Conservation (phyloP, 2,329 filamentous ascomycete genomes). For the Corinectria fuckeliana region DNA sequence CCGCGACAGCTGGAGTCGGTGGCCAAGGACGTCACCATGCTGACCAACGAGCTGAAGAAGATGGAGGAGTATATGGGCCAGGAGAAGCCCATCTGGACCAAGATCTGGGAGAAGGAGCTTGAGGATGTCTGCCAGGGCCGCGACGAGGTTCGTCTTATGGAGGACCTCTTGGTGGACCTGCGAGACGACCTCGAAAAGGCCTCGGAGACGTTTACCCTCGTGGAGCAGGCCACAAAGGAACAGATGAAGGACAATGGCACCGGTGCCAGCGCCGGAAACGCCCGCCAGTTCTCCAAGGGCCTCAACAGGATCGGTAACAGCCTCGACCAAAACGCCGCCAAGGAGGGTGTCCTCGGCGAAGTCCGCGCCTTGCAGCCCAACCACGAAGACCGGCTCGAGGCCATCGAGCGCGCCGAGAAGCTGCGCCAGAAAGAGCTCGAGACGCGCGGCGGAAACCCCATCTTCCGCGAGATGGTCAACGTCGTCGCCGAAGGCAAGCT, state of each 20-base stretch:
- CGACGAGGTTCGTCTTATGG: slow-evolving; percentile 93
- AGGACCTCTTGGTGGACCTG: slow-evolving; percentile 90
- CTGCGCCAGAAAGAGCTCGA: slow-evolving; percentile 87
- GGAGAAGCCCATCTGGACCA: slow-evolving; percentile 97
- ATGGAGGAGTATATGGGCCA: slow-evolving; percentile 90
- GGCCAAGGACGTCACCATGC: slow-evolving; percentile 82
- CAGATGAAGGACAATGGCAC: slow-evolving; percentile 80
- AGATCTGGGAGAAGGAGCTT: slow-evolving; percentile 98
- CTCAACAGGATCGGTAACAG: slow-evolving; percentile 60
- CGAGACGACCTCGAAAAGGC: slow-evolving; percentile 96
- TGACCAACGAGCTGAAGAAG: slow-evolving; percentile 87
- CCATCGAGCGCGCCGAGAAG: slow-evolving; percentile 96
- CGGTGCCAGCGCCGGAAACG: slow-evolving; percentile 55
- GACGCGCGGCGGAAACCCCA: slow-evolving; percentile 72
- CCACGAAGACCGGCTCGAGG: slow-evolving; percentile 90
- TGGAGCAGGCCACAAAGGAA: slow-evolving; percentile 98
- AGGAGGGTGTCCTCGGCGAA: slow-evolving; percentile 90
- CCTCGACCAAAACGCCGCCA: slow-evolving; percentile 78
- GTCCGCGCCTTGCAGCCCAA: slow-evolving; percentile 93
- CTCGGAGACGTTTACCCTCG: slow-evolving; percentile 88
- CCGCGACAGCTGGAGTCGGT: slow-evolving; percentile 90
- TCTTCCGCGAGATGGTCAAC: slow-evolving; percentile 82
- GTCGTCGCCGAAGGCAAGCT: slow-evolving; percentile 92
- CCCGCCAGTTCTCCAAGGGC: slow-evolving; percentile 62
- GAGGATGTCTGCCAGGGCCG: slow-evolving; percentile 95